phyloP scores from a whole-genome alignment of 2,329 filamentous ascomycete genomes.

The Lasiodiplodia gonubiensis region DNA sequence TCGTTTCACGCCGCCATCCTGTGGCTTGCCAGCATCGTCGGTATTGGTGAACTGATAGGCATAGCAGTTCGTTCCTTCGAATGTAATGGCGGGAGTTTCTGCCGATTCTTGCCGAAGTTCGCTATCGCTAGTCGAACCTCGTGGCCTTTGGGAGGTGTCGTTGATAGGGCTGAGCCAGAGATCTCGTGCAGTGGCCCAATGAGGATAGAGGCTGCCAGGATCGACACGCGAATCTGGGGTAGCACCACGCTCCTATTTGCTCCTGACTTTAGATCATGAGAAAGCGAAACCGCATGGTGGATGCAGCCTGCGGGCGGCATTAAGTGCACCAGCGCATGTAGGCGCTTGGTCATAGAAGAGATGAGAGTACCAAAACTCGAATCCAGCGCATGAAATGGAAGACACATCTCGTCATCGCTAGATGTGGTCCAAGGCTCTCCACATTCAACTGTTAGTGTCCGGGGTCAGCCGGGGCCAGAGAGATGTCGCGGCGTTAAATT shows the following conservation, averaged over 20 bases:
- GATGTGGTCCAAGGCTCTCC: neutral
- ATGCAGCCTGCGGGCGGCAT: neutral
- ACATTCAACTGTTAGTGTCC: neutral
- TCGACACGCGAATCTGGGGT: conserved; percentile 17
- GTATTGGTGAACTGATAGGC: neutral
- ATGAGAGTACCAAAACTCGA: neutral
- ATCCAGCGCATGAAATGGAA: neutral
- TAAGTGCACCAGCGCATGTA: neutral
- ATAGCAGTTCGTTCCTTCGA: neutral
- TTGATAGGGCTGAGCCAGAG: conserved; percentile 14
- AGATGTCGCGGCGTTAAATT: neutral
- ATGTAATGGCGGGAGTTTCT: neutral
- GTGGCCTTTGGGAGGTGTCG: neutral
- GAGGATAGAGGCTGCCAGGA: conserved; percentile 1
- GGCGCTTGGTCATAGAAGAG: neutral
- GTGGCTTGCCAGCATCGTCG: neutral
- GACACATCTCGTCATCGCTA: neutral
- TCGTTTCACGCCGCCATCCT: neutral
- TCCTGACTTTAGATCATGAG: neutral
- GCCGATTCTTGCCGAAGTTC: neutral
- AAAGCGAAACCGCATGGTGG: neutral
- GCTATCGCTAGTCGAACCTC: neutral
- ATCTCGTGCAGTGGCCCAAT: conserved; percentile 18
- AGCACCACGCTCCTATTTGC: conserved; percentile 9
- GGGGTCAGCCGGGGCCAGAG: neutral